A percentile compares a stretch with the other conserved stretches of the same genome.
Evolutionary conservation across 176 grass and related monocot genomes (phyloP).

Genomic region (Eragrostis curvula): DNA sequence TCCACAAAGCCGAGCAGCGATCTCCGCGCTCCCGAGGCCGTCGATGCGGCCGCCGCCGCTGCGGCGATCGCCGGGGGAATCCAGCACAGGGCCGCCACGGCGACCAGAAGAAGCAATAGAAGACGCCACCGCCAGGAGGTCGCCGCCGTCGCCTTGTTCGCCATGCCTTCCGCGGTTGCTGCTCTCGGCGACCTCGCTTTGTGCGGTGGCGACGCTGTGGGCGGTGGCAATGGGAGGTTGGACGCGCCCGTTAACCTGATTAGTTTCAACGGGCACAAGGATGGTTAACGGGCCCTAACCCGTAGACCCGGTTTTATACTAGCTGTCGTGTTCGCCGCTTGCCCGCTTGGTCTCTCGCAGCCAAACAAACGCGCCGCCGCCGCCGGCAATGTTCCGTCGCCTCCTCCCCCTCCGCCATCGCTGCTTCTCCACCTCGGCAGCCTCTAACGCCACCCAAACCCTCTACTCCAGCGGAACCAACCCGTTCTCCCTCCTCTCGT

Average conservation of each 20-base stretch:
- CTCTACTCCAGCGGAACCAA: conserved; percentile 35
- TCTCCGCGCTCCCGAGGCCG: conserved; percentile 42
- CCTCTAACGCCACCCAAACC: conserved; percentile 12
- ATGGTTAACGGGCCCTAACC: neutral
- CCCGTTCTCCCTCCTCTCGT: conserved; percentile 71
- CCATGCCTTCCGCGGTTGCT: conserved; percentile 36
- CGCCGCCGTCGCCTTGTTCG: conserved; percentile 50
- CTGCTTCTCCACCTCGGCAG: conserved; percentile 46
- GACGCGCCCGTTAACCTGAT: conserved; percentile 46
- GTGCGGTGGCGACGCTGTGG: conserved; percentile 36
- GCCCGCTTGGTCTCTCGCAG: conserved; percentile 3
- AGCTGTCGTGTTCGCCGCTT: neutral
- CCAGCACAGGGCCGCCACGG: conserved; percentile 55
- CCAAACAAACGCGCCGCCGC: conserved; percentile 39
- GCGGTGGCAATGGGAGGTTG: conserved; percentile 14
- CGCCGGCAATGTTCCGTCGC: conserved; percentile 57
- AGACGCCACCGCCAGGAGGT: conserved; percentile 60
- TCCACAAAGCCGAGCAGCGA: conserved; percentile 79
- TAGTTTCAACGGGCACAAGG: neutral
- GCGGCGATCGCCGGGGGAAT: conserved; percentile 61
- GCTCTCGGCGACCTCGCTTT: conserved; percentile 9
- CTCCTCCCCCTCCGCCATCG: conserved; percentile 36
- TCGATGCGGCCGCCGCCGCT: conserved; percentile 36
- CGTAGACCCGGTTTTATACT: neutral
- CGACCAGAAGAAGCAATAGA: conserved; percentile 36